Evolutionary conservation across 202 grass and related monocot species (phyloP).

Genomic region (Elaeis oleifera): DNA sequence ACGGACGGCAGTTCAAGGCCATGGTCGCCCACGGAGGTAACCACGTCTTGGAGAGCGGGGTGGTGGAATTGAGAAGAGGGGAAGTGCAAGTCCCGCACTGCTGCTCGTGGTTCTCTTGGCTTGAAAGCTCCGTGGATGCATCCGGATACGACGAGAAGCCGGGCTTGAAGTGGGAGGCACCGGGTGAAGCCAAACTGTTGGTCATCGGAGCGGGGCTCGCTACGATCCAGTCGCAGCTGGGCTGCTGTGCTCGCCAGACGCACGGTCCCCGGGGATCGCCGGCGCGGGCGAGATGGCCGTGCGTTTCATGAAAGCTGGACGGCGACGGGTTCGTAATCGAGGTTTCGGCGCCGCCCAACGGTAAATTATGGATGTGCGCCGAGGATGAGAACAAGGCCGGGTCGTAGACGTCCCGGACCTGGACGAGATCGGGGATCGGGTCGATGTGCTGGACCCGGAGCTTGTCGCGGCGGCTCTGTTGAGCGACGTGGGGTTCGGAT

Average conservation of each 20-base stretch:
- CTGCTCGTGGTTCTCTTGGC: no score
- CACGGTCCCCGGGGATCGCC: background rate
- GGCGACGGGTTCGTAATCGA: background rate
- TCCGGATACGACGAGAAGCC: background rate
- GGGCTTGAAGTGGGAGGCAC: constrained; percentile 18
- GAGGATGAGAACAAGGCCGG: constrained; percentile 8
- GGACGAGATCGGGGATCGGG: constrained; percentile 12
- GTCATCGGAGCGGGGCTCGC: background rate
- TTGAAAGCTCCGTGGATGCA: background rate
- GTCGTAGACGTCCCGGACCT: constrained; percentile 14
- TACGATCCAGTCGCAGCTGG: background rate
- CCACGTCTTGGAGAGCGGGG: no score
- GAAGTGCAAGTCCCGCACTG: constrained; percentile 10
- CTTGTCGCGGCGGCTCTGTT: constrained; percentile 51
- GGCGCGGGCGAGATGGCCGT: no score
- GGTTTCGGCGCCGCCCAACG: background rate
- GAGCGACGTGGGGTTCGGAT: constrained; percentile 30
- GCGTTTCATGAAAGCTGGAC: background rate
- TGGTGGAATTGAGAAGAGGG: background rate
- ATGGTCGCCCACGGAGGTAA: background rate
- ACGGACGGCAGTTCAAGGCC: constrained; percentile 8
- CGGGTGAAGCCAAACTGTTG: background rate
- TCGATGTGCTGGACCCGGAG: constrained; percentile 24
- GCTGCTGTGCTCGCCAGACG: no score
- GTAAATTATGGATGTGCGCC: constrained; percentile 10